Percentiles rank a stretch among this genome's conserved stretches.
Conservation (phyloP, 257 asterid genomes). For the Coffea canephora region DNA sequence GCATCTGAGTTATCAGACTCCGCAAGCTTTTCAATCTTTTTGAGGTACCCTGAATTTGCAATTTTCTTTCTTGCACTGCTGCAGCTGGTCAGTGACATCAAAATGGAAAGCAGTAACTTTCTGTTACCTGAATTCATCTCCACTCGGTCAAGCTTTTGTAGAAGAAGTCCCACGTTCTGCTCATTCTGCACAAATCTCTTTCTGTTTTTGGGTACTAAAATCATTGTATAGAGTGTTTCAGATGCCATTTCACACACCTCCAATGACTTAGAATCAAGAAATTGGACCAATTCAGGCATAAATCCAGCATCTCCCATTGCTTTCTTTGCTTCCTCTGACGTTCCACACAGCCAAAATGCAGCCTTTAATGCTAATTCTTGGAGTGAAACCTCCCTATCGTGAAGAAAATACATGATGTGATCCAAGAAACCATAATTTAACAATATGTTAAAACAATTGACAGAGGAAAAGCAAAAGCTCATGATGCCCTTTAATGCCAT, state of each 20-base stretch:
- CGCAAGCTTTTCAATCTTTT: constrained; percentile 73
- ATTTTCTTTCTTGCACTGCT: constrained; percentile 86
- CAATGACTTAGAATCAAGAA: constrained; percentile 63
- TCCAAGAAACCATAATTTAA: constrained; percentile 53
- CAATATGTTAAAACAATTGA: constrained; percentile 35
- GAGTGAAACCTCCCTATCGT: constrained; percentile 55
- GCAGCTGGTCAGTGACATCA: constrained; percentile 66
- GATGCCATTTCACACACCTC: constrained; percentile 79
- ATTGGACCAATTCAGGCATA: constrained; percentile 63
- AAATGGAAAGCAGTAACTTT: constrained; percentile 65
- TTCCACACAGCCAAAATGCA: constrained; percentile 74
- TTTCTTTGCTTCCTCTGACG: constrained; percentile 75
- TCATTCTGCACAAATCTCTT: constrained; percentile 74
- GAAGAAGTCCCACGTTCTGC: constrained; percentile 48
- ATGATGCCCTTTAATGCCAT: constrained; percentile 68
- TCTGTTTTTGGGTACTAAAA: constrained; percentile 61
- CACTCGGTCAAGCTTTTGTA: constrained; percentile 71
- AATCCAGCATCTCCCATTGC: constrained; percentile 92
- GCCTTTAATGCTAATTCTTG: constrained; percentile 83
- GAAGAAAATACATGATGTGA: constrained; percentile 60
- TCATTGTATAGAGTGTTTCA: constrained; percentile 66
- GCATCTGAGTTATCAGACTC: constrained; percentile 81
- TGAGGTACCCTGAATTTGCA: constrained; percentile 59
- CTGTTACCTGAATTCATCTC: constrained; percentile 58
- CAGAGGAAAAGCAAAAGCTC: constrained; percentile 48